phyloP scores from a whole-genome alignment of 75 land plant genomes.

The Sequoiadendron giganteum region DNA sequence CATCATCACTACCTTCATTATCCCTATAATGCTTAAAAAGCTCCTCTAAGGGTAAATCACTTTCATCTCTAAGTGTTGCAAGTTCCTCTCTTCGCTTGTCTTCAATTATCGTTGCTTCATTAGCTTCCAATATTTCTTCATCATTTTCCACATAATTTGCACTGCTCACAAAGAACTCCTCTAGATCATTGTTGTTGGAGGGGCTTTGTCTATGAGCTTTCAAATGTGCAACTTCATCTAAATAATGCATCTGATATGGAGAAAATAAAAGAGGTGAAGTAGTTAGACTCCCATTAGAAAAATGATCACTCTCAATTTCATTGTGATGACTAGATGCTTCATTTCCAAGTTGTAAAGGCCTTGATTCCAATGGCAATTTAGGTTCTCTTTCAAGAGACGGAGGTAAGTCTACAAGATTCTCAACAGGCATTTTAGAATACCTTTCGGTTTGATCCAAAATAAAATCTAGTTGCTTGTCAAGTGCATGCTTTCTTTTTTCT shows the following conservation, averaged over 20 bases:
- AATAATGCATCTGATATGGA: neutral
- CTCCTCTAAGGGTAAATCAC: too few species aligned
- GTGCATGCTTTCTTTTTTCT: slow-evolving; percentile 76
- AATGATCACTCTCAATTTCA: neutral
- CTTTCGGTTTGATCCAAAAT: slow-evolving; percentile 98
- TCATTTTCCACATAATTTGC: neutral
- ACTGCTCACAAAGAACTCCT: neutral
- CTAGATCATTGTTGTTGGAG: neutral
- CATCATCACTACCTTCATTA: too few species aligned
- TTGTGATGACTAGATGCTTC: neutral
- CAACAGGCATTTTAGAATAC: slow-evolving; percentile 97
- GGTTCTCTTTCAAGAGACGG: slow-evolving; percentile 13
- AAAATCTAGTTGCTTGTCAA: slow-evolving; percentile 96
- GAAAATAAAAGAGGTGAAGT: neutral
- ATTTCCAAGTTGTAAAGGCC: neutral
- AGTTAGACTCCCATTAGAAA: neutral
- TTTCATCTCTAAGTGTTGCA: too few species aligned
- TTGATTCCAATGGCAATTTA: neutral
- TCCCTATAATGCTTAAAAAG: too few species aligned
- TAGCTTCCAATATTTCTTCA: too few species aligned
- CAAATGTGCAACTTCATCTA: neutral
- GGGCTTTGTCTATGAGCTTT: neutral
- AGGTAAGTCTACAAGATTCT: slow-evolving; percentile 63
- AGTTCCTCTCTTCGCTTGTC: too few species aligned
- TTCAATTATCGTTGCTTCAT: too few species aligned